Evolutionary conservation across 805 yeast species (phyloP).

Genomic region (Wickerhamiella allomyrinae): DNA sequence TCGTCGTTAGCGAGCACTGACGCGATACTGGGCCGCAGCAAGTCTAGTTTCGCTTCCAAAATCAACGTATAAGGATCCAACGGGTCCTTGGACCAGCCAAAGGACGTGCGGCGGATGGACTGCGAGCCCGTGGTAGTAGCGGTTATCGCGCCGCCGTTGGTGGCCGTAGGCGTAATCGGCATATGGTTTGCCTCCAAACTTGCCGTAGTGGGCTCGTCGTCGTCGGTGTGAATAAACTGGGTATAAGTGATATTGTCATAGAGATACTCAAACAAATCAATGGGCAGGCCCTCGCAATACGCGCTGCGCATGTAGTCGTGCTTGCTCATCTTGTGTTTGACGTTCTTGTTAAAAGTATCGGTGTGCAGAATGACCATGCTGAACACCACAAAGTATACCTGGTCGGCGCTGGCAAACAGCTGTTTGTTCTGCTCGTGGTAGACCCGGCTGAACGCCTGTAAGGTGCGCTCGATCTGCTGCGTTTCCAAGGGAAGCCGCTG

Average conservation of each 20-base stretch:
- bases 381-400: slow-evolving; percentile 48
- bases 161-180: slow-evolving; percentile 13
- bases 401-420: slow-evolving; percentile 31
- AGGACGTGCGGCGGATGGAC: slow-evolving; percentile 23
- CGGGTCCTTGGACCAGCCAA: slow-evolving; percentile 20
- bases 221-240: slow-evolving; percentile 39
- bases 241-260: slow-evolving; percentile 52
- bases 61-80: slow-evolving; percentile 27
- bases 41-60: slow-evolving; percentile 23
- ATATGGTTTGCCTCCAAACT: background rate
- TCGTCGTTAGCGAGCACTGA: slow-evolving; percentile 11
- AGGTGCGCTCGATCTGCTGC: slow-evolving; percentile 60
- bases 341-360: slow-evolving; percentile 53
- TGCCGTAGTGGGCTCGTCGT: slow-evolving; percentile 20
- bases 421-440: slow-evolving; percentile 34
- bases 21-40: slow-evolving; percentile 23
- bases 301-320: slow-evolving; percentile 43
- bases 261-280: slow-evolving; percentile 33
- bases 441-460: slow-evolving; percentile 41
- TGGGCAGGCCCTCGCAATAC: slow-evolving; percentile 24
- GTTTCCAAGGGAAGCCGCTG: slow-evolving; percentile 55
- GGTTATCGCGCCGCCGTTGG: slow-evolving; percentile 13
- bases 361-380: slow-evolving; percentile 62
- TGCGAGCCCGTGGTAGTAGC: background rate
- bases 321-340: slow-evolving; percentile 52